Base-by-base conservation (phyloP, 2,329 filamentous ascomycete genomes). In the Sclerotinia trifoliorum region DNA sequence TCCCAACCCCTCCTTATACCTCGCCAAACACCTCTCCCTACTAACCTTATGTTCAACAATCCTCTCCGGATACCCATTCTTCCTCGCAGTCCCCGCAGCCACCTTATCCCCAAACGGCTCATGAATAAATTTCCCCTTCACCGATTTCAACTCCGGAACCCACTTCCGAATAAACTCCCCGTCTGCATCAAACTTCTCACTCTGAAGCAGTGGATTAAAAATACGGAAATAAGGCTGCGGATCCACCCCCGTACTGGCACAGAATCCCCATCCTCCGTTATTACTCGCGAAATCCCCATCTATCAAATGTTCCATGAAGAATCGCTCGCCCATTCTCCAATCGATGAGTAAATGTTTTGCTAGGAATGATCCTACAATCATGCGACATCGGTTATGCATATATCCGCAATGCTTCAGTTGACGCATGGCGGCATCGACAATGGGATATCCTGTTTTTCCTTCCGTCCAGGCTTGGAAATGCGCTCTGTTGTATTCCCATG, bases 181-280 rank as follows among this genome's bases (percentile, higher is more conserved):
- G 0, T 90, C 82, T 0, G 85, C 81, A 76, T 97, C 93, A 74
- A 96, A 96, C 79, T 90, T 94, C 82, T 95, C 91, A 73, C 90
- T 92, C 81, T 97, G 93, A 24, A 92, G 80, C 56, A 93, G 77
- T 0, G 93, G 93, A 74, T 96, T 97, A 80, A 97, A 97, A 64
- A 97, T 91, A 8, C 93, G 85, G 71, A 97, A 97, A 77, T 96
- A 97, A 0, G 93, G 93, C 78, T 96, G 91, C 1, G 92, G 91
- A 78, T 96, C 92, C 8, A 93, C 91, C 1, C 92, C 90, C 0
- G 88, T 89, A 24, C 84, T 86, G 5, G 89, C 88, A 93, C 70
- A 70, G 58, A 77, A 78, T 5, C 76, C 76, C 77, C 77, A 78
- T 1, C 76, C 76, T 1, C 76, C 77, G 54, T 78, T 78, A 29